Evolutionary conservation across 2,329 filamentous ascomycete species (phyloP).

Genomic region (Beauveria sp.): DNA sequence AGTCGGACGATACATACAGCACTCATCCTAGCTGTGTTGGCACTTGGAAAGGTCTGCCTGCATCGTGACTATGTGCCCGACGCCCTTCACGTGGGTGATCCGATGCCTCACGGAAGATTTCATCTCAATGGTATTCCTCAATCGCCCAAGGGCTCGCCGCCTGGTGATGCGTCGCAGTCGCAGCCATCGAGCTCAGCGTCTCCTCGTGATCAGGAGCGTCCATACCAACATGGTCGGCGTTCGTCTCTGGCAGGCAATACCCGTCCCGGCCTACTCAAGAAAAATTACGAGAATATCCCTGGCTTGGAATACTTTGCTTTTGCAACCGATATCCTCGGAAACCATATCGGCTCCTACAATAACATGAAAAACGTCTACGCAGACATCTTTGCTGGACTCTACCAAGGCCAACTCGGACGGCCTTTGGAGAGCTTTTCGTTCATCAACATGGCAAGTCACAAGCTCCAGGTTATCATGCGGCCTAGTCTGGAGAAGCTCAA

Average conservation of each 20-base stretch:
- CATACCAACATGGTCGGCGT: conserved; percentile 36
- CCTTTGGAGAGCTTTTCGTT: conserved; percentile 75
- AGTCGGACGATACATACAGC: conserved; percentile 69
- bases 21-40: conserved; percentile 73
- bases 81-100: conserved; percentile 36
- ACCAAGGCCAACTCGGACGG: conserved; percentile 79
- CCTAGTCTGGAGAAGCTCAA: conserved; percentile 47
- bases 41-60: conserved; percentile 74
- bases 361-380: conserved; percentile 80
- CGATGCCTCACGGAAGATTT: conserved; percentile 25
- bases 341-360: conserved; percentile 68
- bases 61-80: conserved; percentile 48
- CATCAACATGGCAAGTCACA: conserved; percentile 48
- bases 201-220: conserved; percentile 42
- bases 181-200: conserved; percentile 45
- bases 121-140: conserved; percentile 43
- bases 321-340: conserved; percentile 78
- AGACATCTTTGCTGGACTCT: conserved; percentile 76
- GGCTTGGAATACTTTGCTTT: conserved; percentile 85
- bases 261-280: conserved; percentile 26
- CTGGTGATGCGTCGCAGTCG: conserved; percentile 34
- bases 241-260: conserved; percentile 40
- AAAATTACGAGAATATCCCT: conserved; percentile 78
- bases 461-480: conserved; percentile 65
- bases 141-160: conserved; percentile 49